Conservation (phyloP, 2,329 filamentous ascomycete genomes). For the Trichoderma sp. region DNA sequence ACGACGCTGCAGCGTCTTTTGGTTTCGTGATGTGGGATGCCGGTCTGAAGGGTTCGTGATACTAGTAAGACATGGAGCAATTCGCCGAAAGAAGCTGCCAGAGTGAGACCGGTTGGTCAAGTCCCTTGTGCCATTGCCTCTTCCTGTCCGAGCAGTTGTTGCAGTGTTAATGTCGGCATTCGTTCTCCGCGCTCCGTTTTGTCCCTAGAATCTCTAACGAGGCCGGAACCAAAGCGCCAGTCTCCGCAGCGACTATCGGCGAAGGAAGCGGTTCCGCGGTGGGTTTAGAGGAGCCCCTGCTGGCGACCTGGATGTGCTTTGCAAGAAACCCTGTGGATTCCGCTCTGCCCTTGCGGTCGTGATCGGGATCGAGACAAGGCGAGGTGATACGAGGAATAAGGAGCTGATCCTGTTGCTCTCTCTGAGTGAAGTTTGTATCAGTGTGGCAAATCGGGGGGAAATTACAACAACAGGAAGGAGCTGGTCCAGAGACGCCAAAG, state of each 20-base stretch:
- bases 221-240: not conserved
- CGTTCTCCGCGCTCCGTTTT: not conserved
- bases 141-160: not conserved
- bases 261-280: conserved; percentile 4
- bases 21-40: not conserved
- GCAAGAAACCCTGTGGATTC: no score
- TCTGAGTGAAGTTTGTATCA: not conserved
- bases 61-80: not conserved
- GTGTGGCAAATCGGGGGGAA: not conserved
- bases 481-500: not conserved
- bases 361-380: not conserved
- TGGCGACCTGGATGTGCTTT: not conserved
- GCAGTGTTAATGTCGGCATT: not conserved
- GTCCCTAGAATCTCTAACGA: not conserved
- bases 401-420: no score
- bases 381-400: no score
- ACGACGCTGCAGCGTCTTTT: not conserved
- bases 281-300: conserved; percentile 6
- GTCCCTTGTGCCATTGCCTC: no score
- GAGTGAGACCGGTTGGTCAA: no score
- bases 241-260: conserved; percentile 13
- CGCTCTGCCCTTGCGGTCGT: not conserved
- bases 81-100: not conserved
- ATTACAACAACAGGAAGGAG: not conserved
- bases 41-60: not conserved